These are phyloP conservation scores for Hydnomerulius pinastri DNA, from an alignment of 768 basidiomycete genomes.

Conservation along the genomic window DNA sequence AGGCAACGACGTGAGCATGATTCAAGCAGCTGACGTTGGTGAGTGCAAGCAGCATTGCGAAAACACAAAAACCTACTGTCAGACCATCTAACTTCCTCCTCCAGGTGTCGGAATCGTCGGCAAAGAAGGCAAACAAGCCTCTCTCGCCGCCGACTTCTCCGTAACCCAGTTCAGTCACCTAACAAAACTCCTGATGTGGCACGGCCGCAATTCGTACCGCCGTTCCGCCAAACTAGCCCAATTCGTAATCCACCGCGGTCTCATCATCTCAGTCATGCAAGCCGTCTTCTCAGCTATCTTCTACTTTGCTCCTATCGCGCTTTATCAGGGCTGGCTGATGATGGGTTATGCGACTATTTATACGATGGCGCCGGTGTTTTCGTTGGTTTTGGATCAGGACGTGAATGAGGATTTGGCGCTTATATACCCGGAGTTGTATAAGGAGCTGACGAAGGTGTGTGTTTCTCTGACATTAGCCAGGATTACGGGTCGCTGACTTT, in stretches of 20 bases:
- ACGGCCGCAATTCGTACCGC: conserved; percentile 97
- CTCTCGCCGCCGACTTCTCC: conserved; percentile 97
- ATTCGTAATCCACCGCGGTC: conserved; percentile 96
- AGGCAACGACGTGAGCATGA: conserved; percentile 99
- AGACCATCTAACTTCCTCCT: not conserved
- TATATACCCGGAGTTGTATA: conserved; percentile 96
- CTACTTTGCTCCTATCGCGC: conserved; percentile 92
- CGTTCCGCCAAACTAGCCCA: conserved; percentile 97
- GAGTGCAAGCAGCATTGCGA: conserved; percentile 35
- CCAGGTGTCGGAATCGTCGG: conserved; percentile 96
- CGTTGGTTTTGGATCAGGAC: conserved; percentile 92
- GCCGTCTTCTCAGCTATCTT: conserved; percentile 94
- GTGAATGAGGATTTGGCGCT: conserved; percentile 95
- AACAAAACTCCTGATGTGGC: conserved; percentile 97
- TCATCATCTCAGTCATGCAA: conserved; percentile 98
- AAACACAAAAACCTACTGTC: not conserved
- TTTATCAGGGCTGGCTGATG: conserved; percentile 99
- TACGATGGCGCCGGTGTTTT: conserved; percentile 99
- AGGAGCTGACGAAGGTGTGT: conserved; percentile 91
- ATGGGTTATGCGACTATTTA: conserved; percentile 95
- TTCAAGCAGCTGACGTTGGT: conserved; percentile 99
- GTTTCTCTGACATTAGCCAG: not conserved
- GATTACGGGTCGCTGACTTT: conserved; percentile 1
- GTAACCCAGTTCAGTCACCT: conserved; percentile 96
- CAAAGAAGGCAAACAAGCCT: conserved; percentile 98